Conservation (phyloP, 495 filamentous ascomycete genomes). For the Geoglossum glabrum region DNA sequence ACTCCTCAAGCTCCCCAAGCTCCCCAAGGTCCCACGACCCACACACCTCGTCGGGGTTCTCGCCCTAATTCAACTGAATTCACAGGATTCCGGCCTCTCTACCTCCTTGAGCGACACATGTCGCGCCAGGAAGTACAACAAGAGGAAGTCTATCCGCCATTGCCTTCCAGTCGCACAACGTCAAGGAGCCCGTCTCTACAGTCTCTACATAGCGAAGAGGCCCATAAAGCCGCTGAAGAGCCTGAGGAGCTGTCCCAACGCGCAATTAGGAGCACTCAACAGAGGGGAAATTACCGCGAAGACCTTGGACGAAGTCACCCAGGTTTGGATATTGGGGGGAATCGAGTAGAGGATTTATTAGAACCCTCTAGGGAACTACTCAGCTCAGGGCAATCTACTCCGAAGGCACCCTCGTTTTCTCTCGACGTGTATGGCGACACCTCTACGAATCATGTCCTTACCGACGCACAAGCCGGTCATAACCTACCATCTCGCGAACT, state of each 20-base stretch:
- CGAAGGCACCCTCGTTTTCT: constrained; percentile 1
- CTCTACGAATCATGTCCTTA: neutral
- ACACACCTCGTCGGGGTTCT: neutral
- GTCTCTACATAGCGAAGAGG: constrained; percentile 1
- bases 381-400: neutral
- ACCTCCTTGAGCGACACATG: constrained; percentile 22
- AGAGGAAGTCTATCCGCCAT: constrained; percentile 14
- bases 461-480: neutral
- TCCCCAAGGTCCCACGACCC: neutral
- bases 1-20: too few relatives aligned
- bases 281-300: neutral
- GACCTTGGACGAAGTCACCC: neutral
- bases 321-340: neutral
- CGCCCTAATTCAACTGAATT: constrained; percentile 15
- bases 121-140: constrained; percentile 17
- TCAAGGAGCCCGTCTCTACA: constrained; percentile 8
- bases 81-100: constrained; percentile 19
- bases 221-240: neutral
- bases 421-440: neutral
- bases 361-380: neutral
- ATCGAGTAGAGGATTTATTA: neutral
- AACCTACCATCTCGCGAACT: neutral
- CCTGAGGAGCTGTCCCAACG: neutral
- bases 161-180: constrained; percentile 16
- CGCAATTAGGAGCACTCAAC: constrained; percentile 1